These are phyloP conservation scores for Antarctomyces pellizariae DNA, from an alignment of 495 filamentous ascomycete species.

Conservation along the genomic window DNA sequence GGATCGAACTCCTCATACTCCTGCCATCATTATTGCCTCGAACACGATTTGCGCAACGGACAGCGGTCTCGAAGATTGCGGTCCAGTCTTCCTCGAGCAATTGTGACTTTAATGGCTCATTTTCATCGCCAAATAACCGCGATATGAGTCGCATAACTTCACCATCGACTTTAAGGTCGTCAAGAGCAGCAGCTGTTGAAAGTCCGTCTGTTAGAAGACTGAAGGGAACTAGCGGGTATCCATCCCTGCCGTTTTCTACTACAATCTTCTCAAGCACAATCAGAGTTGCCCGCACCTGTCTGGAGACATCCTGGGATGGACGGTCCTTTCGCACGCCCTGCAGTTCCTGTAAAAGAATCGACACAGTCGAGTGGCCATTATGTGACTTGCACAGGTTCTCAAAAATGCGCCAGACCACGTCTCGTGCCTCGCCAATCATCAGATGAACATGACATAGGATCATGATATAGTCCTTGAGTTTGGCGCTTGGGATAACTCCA, in stretches of 20 bases:
- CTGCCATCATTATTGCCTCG: slow-evolving; percentile 9
- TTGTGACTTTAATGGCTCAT: slow-evolving; percentile 19
- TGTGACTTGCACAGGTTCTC: slow-evolving; percentile 60
- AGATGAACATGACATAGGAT: slow-evolving; percentile 66
- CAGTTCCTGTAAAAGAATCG: slow-evolving; percentile 38
- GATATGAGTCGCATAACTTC: slow-evolving; percentile 31
- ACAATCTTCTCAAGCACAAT: slow-evolving; percentile 43
- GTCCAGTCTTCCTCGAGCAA: slow-evolving; percentile 30
- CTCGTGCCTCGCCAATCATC: slow-evolving; percentile 41
- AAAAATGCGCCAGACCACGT: slow-evolving; percentile 52
- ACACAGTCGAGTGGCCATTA: slow-evolving; percentile 44
- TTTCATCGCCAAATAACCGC: slow-evolving; percentile 20
- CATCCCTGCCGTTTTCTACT: slow-evolving; percentile 31
- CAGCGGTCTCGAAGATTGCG: slow-evolving; percentile 22
- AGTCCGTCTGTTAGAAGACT: slow-evolving; percentile 33
- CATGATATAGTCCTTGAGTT: slow-evolving; percentile 45
- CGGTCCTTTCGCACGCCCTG: slow-evolving; percentile 37
- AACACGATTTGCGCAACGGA: slow-evolving; percentile 15
- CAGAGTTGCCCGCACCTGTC: too few species aligned
- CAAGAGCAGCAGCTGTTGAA: slow-evolving; percentile 23
- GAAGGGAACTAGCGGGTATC: slow-evolving; percentile 36
- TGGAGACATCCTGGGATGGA: too few species aligned
- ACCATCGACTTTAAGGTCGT: slow-evolving; percentile 28
- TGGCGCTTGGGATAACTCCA: slow-evolving; percentile 43
- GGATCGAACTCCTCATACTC: slow-evolving; percentile 4